These are phyloP conservation scores for Grifola frondosa DNA, from an alignment of 1,284 basidiomycete genomes.

Conservation along the genomic window DNA sequence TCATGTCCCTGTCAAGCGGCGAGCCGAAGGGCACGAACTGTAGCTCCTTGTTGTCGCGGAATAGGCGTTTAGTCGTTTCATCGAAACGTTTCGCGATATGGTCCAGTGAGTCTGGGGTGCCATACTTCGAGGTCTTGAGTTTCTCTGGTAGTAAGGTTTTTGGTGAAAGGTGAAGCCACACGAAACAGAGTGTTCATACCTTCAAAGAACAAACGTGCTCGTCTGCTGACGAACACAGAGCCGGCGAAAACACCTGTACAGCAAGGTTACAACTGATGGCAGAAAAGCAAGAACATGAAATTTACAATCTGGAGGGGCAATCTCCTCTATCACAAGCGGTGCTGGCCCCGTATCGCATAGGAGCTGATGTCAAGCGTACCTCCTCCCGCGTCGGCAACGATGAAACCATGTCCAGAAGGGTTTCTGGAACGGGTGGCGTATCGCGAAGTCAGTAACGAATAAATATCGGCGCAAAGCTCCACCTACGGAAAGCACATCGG, in stretches of 20 bases:
- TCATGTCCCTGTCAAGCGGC: slow-evolving; percentile 67
- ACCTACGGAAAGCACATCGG: slow-evolving; percentile 68
- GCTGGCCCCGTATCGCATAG: slow-evolving; percentile 65
- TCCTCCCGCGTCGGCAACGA: slow-evolving; percentile 77
- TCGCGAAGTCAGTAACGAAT: slow-evolving; percentile 1
- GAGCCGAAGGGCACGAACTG: slow-evolving; percentile 78
- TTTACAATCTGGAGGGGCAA: slow-evolving; percentile 74
- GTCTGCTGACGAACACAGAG: slow-evolving; percentile 75
- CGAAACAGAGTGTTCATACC: slow-evolving; percentile 36
- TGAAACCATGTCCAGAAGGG: slow-evolving; percentile 68
- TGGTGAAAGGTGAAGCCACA: background rate
- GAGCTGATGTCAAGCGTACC: slow-evolving; percentile 79
- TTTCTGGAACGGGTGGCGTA: no score
- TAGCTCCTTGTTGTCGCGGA: slow-evolving; percentile 62
- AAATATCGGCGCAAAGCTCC: background rate
- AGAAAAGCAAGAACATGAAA: background rate
- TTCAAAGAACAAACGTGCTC: slow-evolving; percentile 67
- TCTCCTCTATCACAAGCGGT: slow-evolving; percentile 75
- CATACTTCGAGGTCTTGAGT: slow-evolving; percentile 67
- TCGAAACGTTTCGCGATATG: slow-evolving; percentile 75
- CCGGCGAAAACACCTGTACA: slow-evolving; percentile 70
- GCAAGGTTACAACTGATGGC: slow-evolving; percentile 6
- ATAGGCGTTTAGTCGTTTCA: slow-evolving; percentile 76
- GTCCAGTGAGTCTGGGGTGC: slow-evolving; percentile 63
- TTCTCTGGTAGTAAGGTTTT: slow-evolving; percentile 46